These are phyloP conservation scores for Paraglomus occultum DNA, from an alignment of 192 early-diverging fungal genomes.

Conservation along the genomic window DNA sequence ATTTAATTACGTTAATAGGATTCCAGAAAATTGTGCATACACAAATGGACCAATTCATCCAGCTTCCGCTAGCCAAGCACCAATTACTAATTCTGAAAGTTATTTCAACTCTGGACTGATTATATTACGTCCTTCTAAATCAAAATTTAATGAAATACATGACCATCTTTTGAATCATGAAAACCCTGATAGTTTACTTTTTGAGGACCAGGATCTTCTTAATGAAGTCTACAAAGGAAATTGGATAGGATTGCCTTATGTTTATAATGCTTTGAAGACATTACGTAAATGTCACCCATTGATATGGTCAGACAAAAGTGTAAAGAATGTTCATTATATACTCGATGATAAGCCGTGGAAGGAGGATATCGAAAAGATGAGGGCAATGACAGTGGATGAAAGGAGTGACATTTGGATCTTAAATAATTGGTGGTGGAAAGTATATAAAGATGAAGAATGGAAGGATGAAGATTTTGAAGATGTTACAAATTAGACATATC, in stretches of 20 bases:
- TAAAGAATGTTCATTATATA: constrained; percentile 52
- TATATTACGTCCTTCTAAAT: constrained; percentile 37
- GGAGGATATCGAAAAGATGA: constrained; percentile 17
- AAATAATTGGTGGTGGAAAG: constrained; percentile 37
- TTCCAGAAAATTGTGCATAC: constrained; percentile 40
- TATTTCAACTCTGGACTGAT: constrained; percentile 56
- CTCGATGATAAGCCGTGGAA: constrained; percentile 44
- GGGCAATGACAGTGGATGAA: not conserved
- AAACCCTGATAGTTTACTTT: constrained; percentile 33
- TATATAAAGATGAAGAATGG: too few relatives aligned
- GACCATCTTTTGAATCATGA: constrained; percentile 16
- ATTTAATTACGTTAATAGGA: constrained; percentile 30
- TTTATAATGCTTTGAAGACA: constrained; percentile 52
- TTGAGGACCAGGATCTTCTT: constrained; percentile 55
- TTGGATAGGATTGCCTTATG: constrained; percentile 46
- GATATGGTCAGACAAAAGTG: constrained; percentile 36
- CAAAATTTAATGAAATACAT: constrained; percentile 34
- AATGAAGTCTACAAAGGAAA: constrained; percentile 42
- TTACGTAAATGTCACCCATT: constrained; percentile 34
- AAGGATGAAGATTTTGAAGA: too few relatives aligned
- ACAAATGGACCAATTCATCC: constrained; percentile 29
- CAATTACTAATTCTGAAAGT: constrained; percentile 1
- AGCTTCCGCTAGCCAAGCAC: constrained; percentile 15
- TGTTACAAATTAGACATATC: too few relatives aligned
- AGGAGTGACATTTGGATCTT: constrained; percentile 14